A percentile compares a stretch with the other conserved stretches of the same genome.
These are phyloP conservation scores for Aspergillus baeticus DNA, from an alignment of 495 filamentous ascomycete genomes.

Conservation along the genomic window DNA sequence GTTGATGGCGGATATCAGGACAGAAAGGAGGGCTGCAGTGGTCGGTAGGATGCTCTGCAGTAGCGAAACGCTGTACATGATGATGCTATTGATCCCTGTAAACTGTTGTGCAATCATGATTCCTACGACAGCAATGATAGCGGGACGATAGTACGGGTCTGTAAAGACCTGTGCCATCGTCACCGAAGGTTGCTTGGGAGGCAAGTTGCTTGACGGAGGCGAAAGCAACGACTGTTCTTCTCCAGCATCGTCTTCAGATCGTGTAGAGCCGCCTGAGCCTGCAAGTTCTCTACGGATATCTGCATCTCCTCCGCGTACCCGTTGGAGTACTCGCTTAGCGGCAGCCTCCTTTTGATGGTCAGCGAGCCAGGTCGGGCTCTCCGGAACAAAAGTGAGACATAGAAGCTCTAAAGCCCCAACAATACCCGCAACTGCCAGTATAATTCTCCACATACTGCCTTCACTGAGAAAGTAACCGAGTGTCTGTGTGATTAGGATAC, in stretches of 20 bases:
- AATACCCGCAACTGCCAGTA: conserved; percentile 69
- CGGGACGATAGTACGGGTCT: conserved; percentile 67
- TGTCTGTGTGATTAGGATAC: conserved; percentile 79
- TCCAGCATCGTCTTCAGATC: conserved; percentile 37
- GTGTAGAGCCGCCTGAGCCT: conserved; percentile 52
- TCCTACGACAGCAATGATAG: conserved; percentile 79
- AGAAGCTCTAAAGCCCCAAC: conserved; percentile 65
- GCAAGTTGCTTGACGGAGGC: conserved; percentile 27
- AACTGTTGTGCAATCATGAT: conserved; percentile 95
- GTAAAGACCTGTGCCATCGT: conserved; percentile 65
- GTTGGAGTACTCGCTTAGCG: conserved; percentile 67
- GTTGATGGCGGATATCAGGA: conserved; percentile 83
- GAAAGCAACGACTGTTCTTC: conserved; percentile 51
- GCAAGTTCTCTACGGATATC: conserved; percentile 74
- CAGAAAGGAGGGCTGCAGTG: conserved; percentile 75
- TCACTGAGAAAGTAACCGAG: conserved; percentile 84
- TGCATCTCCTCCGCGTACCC: conserved; percentile 66
- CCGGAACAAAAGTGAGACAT: conserved; percentile 68
- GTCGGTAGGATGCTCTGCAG: conserved; percentile 73
- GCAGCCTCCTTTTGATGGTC: conserved; percentile 57
- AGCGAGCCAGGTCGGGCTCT: conserved; percentile 85
- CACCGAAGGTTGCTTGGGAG: conserved; percentile 43
- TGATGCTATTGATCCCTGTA: conserved; percentile 90
- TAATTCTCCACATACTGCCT: conserved; percentile 75
- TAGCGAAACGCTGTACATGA: conserved; percentile 96